A percentile compares a stretch with the other conserved stretches of the same genome.
phyloP scores from a whole-genome alignment of 192 early-diverging fungal genomes.

The Backusella tuberculispora region DNA sequence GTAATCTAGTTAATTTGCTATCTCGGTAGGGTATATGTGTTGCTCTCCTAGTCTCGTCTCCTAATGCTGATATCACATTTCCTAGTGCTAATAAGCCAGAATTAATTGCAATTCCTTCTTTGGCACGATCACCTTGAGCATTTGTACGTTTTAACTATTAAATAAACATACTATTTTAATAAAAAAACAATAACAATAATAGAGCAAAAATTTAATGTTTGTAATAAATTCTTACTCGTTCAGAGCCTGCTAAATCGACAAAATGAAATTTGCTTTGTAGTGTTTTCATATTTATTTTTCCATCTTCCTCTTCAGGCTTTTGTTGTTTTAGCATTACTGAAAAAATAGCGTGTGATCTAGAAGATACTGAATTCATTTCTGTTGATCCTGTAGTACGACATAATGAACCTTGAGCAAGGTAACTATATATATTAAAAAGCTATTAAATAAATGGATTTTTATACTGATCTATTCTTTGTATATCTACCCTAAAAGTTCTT shows the following conservation, averaged over 20 bases:
- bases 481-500: slow-evolving; percentile 61
- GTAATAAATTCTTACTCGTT: slow-evolving; percentile 57
- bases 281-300: slow-evolving; percentile 24
- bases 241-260: slow-evolving; percentile 98
- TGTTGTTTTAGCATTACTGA: slow-evolving; percentile 85
- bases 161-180: neutral
- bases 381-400: slow-evolving; percentile 83
- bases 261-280: slow-evolving; percentile 87
- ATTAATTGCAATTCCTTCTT: slow-evolving; percentile 98
- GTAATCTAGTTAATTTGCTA: slow-evolving; percentile 93
- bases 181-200: neutral
- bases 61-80: slow-evolving; percentile 95
- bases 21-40: slow-evolving; percentile 95
- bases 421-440: slow-evolving; percentile 31
- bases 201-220: neutral
- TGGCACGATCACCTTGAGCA: slow-evolving; percentile 90
- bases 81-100: slow-evolving; percentile 92
- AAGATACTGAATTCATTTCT: slow-evolving; percentile 93
- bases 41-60: slow-evolving; percentile 66
- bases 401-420: slow-evolving; percentile 57
- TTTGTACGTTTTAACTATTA: slow-evolving; percentile 83
- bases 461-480: neutral
- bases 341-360: slow-evolving; percentile 98
- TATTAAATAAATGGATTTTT: neutral
- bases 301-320: slow-evolving; percentile 43